Evolutionary conservation across 495 filamentous ascomycete genomes (phyloP), one percentile per base, ranked within the genome.

Genomic region (Glarea lozoyensis): DNA sequence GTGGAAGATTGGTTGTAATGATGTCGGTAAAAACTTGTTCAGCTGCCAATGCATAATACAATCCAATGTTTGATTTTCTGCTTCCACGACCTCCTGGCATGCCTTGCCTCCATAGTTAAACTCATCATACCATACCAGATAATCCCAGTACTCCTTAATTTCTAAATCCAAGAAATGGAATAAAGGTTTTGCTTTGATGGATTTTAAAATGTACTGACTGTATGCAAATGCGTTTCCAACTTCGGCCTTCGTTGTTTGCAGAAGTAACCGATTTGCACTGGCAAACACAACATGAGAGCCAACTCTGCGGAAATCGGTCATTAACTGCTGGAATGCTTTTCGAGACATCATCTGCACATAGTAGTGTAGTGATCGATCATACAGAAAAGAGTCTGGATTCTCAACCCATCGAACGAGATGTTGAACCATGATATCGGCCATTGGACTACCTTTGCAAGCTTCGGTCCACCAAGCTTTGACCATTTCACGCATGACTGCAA

Each of bases 131-230:
- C 92, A 99, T n/a, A 94, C 80, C 0, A 99, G 79, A 60, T 96
- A 97, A 57, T 99, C 92, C 92, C 92, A 99, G 59, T 97, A 99
- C 59, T 99, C 92, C 53, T 89, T 94, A 59, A 99, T 94, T 51
- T 96, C 86, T 9, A 99, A 72, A 52, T 99, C 93, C 37, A 99
- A 80, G 62, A 99, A 99, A 59, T 94, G 84, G 69, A 99, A 99
- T 0, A 94, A 73, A 0, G 92, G 88, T 54, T 95, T 97, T 17
- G 79, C 79, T 55, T 92, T 85, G 60, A 99, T 93, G 13, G 88
- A 90, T 66, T 95, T 95, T 46, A 97, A 67, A 36, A 97, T 94
- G 62, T 97, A 99, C 58, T 97, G 84, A 46, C 85, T 85, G 63
- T 96, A 99, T 11, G 93, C 88, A 48, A 83, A 97, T 0, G 93